Conservation (phyloP, 2,329 filamentous ascomycete species). For the Cercospora beticola region DNA sequence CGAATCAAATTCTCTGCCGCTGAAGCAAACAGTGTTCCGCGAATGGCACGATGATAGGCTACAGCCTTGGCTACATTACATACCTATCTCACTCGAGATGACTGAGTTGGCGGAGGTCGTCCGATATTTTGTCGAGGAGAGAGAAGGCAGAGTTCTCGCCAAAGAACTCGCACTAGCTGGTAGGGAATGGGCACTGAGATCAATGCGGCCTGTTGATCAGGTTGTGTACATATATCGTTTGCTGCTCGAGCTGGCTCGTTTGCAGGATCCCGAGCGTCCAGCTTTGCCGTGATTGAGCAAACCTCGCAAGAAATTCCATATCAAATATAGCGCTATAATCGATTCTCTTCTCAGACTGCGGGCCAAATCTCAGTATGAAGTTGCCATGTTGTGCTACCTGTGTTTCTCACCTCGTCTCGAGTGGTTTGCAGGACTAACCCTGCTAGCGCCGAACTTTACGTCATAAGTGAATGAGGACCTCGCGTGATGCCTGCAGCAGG, state of each 20-base stretch:
- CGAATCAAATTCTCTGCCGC: conserved; percentile 65
- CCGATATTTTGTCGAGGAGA: conserved; percentile 49
- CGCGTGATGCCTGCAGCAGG: conserved; percentile 8
- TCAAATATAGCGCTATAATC: neutral
- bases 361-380: neutral
- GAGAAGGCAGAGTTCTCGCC: conserved; percentile 37
- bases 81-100: conserved; percentile 74
- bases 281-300: neutral
- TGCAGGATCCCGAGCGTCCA: conserved; percentile 2
- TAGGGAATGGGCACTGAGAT: conserved; percentile 39
- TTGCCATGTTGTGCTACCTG: neutral
- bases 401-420: neutral
- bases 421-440: neutral
- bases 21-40: conserved; percentile 75
- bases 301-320: neutral
- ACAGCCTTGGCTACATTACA: conserved; percentile 76
- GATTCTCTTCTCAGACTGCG: neutral
- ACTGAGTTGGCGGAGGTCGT: conserved; percentile 71
- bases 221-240: conserved; percentile 21
- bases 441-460: conserved; percentile 7
- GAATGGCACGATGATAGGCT: conserved; percentile 76
- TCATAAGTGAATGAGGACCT: conserved; percentile 5
- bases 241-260: conserved; percentile 15
- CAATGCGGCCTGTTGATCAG: conserved; percentile 20
- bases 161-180: conserved; percentile 46